Conservation (phyloP, 257 asterid genomes). For the Apocynum venetum region DNA sequence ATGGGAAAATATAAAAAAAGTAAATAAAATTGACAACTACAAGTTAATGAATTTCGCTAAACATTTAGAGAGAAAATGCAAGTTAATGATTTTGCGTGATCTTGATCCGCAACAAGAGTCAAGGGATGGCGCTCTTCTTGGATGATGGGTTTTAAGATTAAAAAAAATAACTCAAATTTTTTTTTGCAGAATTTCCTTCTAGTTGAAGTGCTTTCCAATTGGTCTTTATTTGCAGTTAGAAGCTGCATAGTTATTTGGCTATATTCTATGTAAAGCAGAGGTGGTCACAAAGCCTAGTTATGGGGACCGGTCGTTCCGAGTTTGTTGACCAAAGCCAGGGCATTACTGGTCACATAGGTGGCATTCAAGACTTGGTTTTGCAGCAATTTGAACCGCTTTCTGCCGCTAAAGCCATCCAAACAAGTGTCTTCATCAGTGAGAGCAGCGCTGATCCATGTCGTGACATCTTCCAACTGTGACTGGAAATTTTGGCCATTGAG, state of each 20-base stretch:
- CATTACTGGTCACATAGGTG: conserved; percentile 59
- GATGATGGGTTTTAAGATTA: too few relatives aligned
- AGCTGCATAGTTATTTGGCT: not conserved
- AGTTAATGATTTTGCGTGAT: too few relatives aligned
- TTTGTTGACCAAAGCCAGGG: conserved; percentile 60
- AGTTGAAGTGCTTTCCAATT: too few relatives aligned
- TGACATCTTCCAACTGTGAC: conserved; percentile 53
- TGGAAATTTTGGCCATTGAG: conserved; percentile 31
- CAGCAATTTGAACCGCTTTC: conserved; percentile 23
- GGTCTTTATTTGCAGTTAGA: not conserved
- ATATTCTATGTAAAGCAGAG: not conserved
- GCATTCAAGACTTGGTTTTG: conserved; percentile 34
- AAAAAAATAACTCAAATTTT: too few relatives aligned
- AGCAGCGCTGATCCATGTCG: conserved; percentile 74
- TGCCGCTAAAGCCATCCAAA: conserved; percentile 40
- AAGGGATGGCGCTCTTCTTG: too few relatives aligned
- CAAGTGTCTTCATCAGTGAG: conserved; percentile 71
- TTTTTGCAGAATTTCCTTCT: too few relatives aligned
- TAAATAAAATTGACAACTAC: too few relatives aligned
- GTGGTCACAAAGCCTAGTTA: not conserved
- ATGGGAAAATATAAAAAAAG: too few relatives aligned
- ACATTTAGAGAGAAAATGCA: too few relatives aligned
- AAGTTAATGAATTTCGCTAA: too few relatives aligned
- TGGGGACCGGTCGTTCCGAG: conserved; percentile 54
- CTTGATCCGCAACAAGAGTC: too few relatives aligned